phyloP scores from a whole-genome alignment of 2,329 filamentous ascomycete genomes.

The Penicillium crustosum region DNA sequence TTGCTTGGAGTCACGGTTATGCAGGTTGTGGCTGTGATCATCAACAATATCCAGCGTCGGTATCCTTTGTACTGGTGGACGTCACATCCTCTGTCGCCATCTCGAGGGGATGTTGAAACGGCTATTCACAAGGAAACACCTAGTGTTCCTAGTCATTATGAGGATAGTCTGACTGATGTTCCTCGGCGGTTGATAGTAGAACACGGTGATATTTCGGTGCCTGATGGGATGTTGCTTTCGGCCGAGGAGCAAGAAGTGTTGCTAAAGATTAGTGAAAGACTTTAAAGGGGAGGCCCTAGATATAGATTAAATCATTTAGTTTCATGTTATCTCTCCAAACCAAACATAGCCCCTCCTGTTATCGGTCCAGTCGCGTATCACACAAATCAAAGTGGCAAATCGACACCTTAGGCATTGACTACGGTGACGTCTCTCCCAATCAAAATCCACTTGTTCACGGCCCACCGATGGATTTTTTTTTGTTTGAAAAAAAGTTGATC shows the following conservation, averaged over 20 bases:
- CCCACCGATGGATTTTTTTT: slow-evolving; percentile 13
- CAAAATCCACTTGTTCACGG: background rate
- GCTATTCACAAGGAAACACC: slow-evolving; percentile 19
- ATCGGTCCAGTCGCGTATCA: slow-evolving; percentile 4
- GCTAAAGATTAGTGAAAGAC: slow-evolving; percentile 35
- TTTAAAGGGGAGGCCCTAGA: slow-evolving; percentile 21
- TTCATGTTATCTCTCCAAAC: background rate
- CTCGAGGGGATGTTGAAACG: slow-evolving; percentile 21
- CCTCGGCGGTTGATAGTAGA: slow-evolving; percentile 33
- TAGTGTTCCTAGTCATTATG: slow-evolving; percentile 21
- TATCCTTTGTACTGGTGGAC: slow-evolving; percentile 71
- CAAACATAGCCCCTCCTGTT: background rate
- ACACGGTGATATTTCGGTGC: slow-evolving; percentile 31
- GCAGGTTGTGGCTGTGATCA: slow-evolving; percentile 59
- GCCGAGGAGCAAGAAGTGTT: slow-evolving; percentile 35
- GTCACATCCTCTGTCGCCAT: slow-evolving; percentile 28
- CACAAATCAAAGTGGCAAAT: slow-evolving; percentile 9
- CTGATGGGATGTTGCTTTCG: slow-evolving; percentile 37
- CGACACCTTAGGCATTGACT: slow-evolving; percentile 1
- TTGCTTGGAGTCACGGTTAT: slow-evolving; percentile 62
- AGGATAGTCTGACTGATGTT: slow-evolving; percentile 25
- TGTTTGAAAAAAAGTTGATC: background rate
- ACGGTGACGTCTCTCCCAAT: slow-evolving; percentile 16
- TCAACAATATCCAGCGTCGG: slow-evolving; percentile 68
- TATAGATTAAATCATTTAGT: background rate